Conservation (phyloP, 768 basidiomycete species). For the Mycena venus region DNA sequence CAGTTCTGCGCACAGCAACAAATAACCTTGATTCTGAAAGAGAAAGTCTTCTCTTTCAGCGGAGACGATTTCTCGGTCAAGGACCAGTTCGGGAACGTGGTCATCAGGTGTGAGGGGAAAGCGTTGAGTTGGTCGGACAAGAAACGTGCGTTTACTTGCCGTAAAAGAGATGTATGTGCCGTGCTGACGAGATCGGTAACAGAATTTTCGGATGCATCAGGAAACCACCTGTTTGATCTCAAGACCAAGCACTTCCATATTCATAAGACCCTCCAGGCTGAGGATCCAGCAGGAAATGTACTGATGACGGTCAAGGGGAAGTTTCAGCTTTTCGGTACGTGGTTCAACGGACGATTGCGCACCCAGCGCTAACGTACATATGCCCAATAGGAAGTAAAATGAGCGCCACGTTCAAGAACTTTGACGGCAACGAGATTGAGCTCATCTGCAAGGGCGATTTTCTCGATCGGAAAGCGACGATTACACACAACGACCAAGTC, state of each 20-base stretch:
- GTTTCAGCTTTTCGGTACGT: background rate
- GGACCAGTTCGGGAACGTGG: conserved; percentile 8
- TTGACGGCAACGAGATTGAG: background rate
- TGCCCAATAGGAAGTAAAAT: background rate
- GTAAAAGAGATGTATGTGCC: background rate
- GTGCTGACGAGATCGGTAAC: background rate
- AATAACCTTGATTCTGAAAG: background rate
- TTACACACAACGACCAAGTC: background rate
- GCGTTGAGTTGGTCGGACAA: conserved; percentile 15
- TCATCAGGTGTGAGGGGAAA: conserved; percentile 1
- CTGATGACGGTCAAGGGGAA: conserved; percentile 2
- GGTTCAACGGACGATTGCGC: background rate
- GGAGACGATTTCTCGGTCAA: conserved; percentile 14
- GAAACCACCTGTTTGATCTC: conserved; percentile 14
- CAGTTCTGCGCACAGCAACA: background rate
- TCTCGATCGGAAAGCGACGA: background rate
- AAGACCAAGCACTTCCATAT: conserved; percentile 11
- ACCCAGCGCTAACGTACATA: background rate
- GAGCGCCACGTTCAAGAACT: background rate
- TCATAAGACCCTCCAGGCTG: background rate
- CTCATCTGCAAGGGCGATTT: background rate
- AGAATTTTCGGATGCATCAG: conserved; percentile 5
- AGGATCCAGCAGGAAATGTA: conserved; percentile 10
- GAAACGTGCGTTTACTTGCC: conserved; percentile 10
- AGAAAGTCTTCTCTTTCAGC: conserved; percentile 2